phyloP scores from a whole-genome alignment of 331 rosid genomes.

The Rhamnella rubrinervis region DNA sequence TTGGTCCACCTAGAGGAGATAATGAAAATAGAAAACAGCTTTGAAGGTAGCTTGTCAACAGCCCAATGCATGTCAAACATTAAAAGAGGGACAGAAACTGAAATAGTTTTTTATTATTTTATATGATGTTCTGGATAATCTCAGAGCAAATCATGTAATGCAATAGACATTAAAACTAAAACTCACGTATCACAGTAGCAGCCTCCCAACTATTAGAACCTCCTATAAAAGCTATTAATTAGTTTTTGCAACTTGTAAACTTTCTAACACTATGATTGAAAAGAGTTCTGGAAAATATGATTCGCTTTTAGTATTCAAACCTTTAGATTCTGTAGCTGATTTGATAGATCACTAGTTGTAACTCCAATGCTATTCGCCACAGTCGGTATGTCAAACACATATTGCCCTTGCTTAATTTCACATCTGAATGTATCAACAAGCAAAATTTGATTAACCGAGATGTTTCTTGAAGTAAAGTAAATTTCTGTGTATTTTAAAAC shows the following conservation, averaged over 20 bases:
- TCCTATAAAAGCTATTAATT: neutral
- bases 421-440: constrained; percentile 53
- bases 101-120: too few relatives aligned
- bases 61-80: neutral
- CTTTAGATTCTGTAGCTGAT: constrained; percentile 70
- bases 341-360: constrained; percentile 55
- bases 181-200: neutral
- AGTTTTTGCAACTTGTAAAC: neutral
- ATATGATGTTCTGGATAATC: neutral
- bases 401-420: constrained; percentile 79
- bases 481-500: constrained; percentile 17
- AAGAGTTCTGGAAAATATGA: neutral
- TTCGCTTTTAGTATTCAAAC: constrained; percentile 34
- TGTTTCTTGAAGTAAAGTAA: constrained; percentile 11
- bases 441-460: constrained; percentile 9
- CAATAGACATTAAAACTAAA: neutral
- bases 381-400: constrained; percentile 68
- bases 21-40: neutral
- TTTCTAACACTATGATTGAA: neutral
- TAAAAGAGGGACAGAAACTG: neutral
- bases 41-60: constrained; percentile 6
- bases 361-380: constrained; percentile 71
- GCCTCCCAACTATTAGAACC: neutral
- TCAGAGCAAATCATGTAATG: neutral
- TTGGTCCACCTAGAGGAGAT: constrained; percentile 4